Conservation (phyloP, 495 filamentous ascomycete species). For the Podospora appendiculata region DNA sequence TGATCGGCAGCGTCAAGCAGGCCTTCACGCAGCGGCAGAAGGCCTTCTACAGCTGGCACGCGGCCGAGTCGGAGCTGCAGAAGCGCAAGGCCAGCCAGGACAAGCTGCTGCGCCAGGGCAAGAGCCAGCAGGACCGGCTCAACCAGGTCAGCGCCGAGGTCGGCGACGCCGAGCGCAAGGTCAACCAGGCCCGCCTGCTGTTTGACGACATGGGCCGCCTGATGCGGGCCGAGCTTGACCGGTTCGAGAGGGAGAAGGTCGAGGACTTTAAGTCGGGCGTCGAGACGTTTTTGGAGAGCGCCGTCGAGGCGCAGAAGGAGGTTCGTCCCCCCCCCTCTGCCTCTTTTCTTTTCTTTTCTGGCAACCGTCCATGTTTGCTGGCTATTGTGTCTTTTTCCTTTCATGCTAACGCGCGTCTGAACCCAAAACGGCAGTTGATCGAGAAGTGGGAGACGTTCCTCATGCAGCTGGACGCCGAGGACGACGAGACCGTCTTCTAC, state of each 20-base stretch:
- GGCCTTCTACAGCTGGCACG: conserved; percentile 87
- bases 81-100: conserved; percentile 83
- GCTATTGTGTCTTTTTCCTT: neutral
- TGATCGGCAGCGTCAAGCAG: conserved; percentile 88
- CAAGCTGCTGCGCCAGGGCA: conserved; percentile 85
- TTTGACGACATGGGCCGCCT: conserved; percentile 97
- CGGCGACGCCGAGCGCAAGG: conserved; percentile 81
- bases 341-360: neutral
- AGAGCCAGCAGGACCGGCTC: conserved; percentile 89
- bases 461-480: conserved; percentile 86
- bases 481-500: conserved; percentile 76
- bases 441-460: conserved; percentile 98
- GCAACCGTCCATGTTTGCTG: conserved; percentile 18
- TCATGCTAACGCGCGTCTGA: neutral
- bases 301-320: conserved; percentile 98
- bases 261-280: conserved; percentile 98
- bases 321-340: conserved; percentile 38
- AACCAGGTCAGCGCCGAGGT: conserved; percentile 90
- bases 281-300: conserved; percentile 92
- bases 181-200: conserved; percentile 80
- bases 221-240: conserved; percentile 83
- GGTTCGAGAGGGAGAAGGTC: conserved; percentile 95
- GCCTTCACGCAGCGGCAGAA: conserved; percentile 91
- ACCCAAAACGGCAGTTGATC: conserved; percentile 69
- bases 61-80: conserved; percentile 76